These are phyloP conservation scores for Saccharomycopsis hybrid DNA, from an alignment of 1,139 yeast species.

Conservation along the genomic window DNA sequence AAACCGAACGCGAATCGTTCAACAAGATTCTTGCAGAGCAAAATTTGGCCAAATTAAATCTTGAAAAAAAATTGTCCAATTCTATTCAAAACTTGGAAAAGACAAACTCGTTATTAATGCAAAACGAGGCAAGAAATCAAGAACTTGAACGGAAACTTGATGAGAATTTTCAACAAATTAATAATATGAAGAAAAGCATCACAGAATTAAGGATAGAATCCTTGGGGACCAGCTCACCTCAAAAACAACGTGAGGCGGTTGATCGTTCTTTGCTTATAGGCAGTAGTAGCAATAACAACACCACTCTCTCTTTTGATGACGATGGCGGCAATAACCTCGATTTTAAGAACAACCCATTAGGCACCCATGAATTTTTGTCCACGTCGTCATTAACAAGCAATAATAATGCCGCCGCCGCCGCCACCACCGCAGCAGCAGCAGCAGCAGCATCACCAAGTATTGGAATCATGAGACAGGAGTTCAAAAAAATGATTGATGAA, in stretches of 20 bases:
- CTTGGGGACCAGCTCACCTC: conserved; percentile 6
- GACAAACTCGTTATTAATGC: conserved; percentile 28
- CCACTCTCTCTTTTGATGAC: background rate
- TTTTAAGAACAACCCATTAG: background rate
- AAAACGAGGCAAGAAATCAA: conserved; percentile 30
- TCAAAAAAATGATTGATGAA: conserved; percentile 58
- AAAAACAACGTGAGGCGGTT: background rate
- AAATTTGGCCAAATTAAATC: conserved; percentile 37
- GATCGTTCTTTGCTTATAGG: too few species aligned
- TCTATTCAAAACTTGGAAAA: conserved; percentile 30
- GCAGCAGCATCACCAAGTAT: conserved; percentile 11
- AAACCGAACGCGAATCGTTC: conserved; percentile 47
- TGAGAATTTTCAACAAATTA: conserved; percentile 41
- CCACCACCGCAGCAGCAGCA: background rate
- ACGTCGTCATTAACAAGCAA: background rate
- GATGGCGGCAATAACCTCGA: background rate
- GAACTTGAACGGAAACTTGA: conserved; percentile 29
- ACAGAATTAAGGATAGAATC: conserved; percentile 44
- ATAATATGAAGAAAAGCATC: conserved; percentile 42
- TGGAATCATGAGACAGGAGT: conserved; percentile 51
- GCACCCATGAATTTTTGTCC: background rate
- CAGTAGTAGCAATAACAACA: background rate
- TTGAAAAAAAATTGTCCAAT: conserved; percentile 41
- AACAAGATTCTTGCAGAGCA: conserved; percentile 43
- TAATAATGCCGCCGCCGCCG: background rate